Base-by-base conservation (phyloP, 331 rosid genomes). In the Quercus phellos region DNA sequence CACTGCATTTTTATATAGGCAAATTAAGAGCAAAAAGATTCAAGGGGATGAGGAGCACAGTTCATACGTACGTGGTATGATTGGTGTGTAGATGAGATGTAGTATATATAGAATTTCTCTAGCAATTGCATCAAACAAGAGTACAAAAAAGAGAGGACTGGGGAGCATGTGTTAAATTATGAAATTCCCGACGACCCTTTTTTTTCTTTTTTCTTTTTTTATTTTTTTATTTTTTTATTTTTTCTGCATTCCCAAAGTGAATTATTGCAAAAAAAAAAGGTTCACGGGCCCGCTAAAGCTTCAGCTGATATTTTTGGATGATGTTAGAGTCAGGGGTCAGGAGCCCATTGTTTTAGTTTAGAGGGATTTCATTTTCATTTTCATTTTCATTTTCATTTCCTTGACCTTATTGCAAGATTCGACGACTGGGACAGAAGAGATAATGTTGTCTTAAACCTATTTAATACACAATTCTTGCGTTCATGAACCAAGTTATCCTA, bases 231-330 rank as follows among this genome's bases (percentile, higher is more conserved):
- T 38, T 38, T 35, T 5, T 6, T 38, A 7, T 38, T 38, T n/a
- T 55, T 13, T 66, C 17, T 19, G 73, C 32, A 51, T 84, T 77
- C 75, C 80, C 71, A 30, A 80, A 60, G 82, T 80, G 81, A 78
- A 86, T 84, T 86, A 86, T 84, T 82, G 86, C 11, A 58, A 43
- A 73, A 78, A 87, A 84, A 83, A 76, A 34, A 69, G 60, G 34
- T 26, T 84, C 82, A 74, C 51, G 79, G 85, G 63, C 76, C 83
- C 79, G 51, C 78, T 26, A 2, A 64, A 43, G 64, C 77, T 74
- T 67, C 21, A 16, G 13, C 32, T 42, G 16, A 18, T 50, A n/a
- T 17, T 6, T 5, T 74, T 64, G 21, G 85, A 83, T 85, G 32
- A 6, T 2, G 53, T 12, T 46, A 4, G 53, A 46, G 12, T 38